Evolutionary conservation across 208 protist genomes (phyloP), one percentile per base, ranked within the genome.

Genomic region (Wallacemonas sp.): DNA sequence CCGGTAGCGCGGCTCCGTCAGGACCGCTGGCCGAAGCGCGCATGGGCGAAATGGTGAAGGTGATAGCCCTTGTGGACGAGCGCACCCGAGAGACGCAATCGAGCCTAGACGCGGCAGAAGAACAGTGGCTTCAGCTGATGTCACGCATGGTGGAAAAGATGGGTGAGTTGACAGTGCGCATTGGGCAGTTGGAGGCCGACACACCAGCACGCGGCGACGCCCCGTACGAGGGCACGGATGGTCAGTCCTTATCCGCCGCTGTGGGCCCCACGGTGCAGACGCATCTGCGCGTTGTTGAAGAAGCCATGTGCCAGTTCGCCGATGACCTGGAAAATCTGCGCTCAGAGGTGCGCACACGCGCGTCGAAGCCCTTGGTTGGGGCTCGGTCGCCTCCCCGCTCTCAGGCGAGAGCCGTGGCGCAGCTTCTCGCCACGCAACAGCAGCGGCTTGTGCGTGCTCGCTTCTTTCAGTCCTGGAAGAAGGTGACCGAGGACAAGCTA

Each of bases 41-140:
- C 17, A 50, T 68, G 68, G 74, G 67, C 30, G 71, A 79, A 63
- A 22, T 83, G 13, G 29, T 68, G 32, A 42, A 30, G 33, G 71
- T 71, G 10, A 68, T 85, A 1, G 45, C 61, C 4, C 57, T 67
- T 15, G 65, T 82, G 21, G 60, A 83, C 36, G 41, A 53, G 17
- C 68, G 69, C 30, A 59, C 77, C 26, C 55, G 82, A 19, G 65
- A 79, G 21, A 72, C 82, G 33, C 72, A 79, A 8, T 42, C 54
- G 10, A 55, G 50, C 22, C 42, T 78, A 36, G 44, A 61, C 5
- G 68, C 26, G 34, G 71, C 69, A 27, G 74, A 75, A 33, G 38
- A 53, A 29, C 68, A 68, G 38, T 68, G 57, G 41, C 73, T 64
- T 38, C 3, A 32, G 8, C 44, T 84, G 26, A 72, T 82, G 66